These are phyloP conservation scores for Alternaria arborescens DNA, from an alignment of 2,329 filamentous ascomycete genomes.

Conservation along the genomic window DNA sequence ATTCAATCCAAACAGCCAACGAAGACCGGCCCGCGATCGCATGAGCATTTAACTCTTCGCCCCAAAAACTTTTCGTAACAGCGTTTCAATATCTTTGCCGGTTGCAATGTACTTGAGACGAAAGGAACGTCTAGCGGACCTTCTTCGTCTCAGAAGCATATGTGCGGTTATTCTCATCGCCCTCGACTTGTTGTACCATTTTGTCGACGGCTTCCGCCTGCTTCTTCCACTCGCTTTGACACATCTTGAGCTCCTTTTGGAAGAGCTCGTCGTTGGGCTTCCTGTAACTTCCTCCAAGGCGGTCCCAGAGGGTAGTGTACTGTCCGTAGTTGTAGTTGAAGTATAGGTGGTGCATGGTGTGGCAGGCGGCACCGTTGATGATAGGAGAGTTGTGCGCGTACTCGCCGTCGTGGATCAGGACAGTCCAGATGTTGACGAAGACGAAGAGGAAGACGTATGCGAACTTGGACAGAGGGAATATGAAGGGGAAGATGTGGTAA, in stretches of 20 bases:
- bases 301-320: slow-evolving; percentile 92
- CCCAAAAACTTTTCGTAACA: slow-evolving; percentile 13
- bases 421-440: slow-evolving; percentile 97
- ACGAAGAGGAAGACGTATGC: slow-evolving; percentile 86
- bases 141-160: slow-evolving; percentile 56
- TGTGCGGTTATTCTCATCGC: slow-evolving; percentile 57
- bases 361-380: slow-evolving; percentile 93
- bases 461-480: slow-evolving; percentile 92
- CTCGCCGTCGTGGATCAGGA: slow-evolving; percentile 95
- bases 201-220: slow-evolving; percentile 80
- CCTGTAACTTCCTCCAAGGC: slow-evolving; percentile 84
- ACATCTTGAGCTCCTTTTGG: slow-evolving; percentile 85
- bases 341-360: slow-evolving; percentile 87
- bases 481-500: slow-evolving; percentile 91
- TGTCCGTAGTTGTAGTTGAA: slow-evolving; percentile 83
- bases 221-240: slow-evolving; percentile 77
- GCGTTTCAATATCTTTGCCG: slow-evolving; percentile 1
- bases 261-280: slow-evolving; percentile 88
- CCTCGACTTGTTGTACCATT: slow-evolving; percentile 77
- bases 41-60: not conserved
- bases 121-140: slow-evolving; percentile 11
- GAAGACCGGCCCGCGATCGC: slow-evolving; percentile 16
- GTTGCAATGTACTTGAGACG: not conserved
- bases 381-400: slow-evolving; percentile 90
- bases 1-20: not conserved